phyloP scores from a whole-genome alignment of 202 grass and related monocot species.

The Carex arenaria region DNA sequence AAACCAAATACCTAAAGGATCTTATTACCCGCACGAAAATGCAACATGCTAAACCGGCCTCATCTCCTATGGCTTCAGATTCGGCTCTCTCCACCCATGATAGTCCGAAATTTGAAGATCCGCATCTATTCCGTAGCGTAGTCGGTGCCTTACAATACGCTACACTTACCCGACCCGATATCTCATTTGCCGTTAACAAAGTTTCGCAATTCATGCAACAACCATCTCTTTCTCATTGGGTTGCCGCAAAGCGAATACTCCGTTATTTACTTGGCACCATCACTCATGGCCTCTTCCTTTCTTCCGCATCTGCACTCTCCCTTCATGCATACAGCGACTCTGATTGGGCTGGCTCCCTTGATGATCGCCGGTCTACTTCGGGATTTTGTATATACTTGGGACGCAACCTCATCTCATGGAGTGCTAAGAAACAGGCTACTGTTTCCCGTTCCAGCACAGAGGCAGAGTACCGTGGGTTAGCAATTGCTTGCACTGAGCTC shows the following conservation, averaged over 20 bases:
- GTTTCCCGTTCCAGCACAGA: not conserved
- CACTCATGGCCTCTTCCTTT: not conserved
- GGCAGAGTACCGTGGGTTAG: not conserved
- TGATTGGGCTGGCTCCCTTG: not conserved
- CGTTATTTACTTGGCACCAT: not conserved
- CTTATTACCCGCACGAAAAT: not conserved
- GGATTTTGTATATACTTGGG: not conserved
- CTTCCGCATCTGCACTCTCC: accelerated
- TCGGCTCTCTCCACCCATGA: too few relatives aligned
- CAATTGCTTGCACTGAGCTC: not conserved
- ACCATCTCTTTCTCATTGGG: not conserved
- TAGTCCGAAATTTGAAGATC: too few relatives aligned
- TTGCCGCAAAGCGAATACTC: not conserved
- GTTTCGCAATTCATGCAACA: too few relatives aligned
- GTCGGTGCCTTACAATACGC: not conserved
- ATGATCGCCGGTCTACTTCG: not conserved
- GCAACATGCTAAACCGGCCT: not conserved
- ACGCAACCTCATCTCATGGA: not conserved
- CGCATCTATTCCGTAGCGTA: too few relatives aligned
- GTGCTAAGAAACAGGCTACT: not conserved
- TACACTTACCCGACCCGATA: not conserved
- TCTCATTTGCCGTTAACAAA: not conserved
- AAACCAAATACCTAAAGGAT: not conserved
- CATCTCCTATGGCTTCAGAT: too few relatives aligned
- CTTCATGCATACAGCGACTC: not conserved